A percentile compares a stretch with the other conserved stretches of the same genome.
Conservation (phyloP, 306 rosid genomes). For the Cucurbita argyrosperma region DNA sequence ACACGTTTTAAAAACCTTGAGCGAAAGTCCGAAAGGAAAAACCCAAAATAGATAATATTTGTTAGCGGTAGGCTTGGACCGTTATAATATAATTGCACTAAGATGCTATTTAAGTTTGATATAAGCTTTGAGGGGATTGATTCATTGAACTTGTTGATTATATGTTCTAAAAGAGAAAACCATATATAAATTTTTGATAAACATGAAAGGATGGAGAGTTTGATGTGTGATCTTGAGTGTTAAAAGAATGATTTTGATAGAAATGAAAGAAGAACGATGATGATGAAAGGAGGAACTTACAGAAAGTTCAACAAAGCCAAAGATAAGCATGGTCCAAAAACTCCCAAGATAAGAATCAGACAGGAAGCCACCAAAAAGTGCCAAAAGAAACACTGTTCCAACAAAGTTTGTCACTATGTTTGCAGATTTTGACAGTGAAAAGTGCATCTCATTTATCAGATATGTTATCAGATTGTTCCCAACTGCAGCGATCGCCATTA, state of each 20-base stretch:
- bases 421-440: constrained; percentile 67
- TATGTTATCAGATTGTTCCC: constrained; percentile 98
- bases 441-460: constrained; percentile 81
- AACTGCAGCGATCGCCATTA: constrained; percentile 96
- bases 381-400: constrained; percentile 75
- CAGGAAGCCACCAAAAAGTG: constrained; percentile 88
- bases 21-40: too few relatives aligned
- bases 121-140: too few relatives aligned
- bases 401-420: constrained; percentile 89
- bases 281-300: constrained; percentile 17
- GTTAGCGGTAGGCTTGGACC: too few relatives aligned
- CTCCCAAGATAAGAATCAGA: constrained; percentile 91
- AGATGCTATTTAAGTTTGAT: too few relatives aligned
- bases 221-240: neutral
- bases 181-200: neutral
- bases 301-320: constrained; percentile 79
- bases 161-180: neutral
- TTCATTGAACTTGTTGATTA: neutral
- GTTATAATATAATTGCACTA: too few relatives aligned
- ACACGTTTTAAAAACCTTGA: too few relatives aligned
- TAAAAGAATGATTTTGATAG: neutral
- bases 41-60: too few relatives aligned
- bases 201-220: neutral
- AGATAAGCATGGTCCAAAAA: constrained; percentile 94
- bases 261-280: neutral